phyloP scores from a whole-genome alignment of 1,139 yeast genomes.

The Debaryomyces coudertii region DNA sequence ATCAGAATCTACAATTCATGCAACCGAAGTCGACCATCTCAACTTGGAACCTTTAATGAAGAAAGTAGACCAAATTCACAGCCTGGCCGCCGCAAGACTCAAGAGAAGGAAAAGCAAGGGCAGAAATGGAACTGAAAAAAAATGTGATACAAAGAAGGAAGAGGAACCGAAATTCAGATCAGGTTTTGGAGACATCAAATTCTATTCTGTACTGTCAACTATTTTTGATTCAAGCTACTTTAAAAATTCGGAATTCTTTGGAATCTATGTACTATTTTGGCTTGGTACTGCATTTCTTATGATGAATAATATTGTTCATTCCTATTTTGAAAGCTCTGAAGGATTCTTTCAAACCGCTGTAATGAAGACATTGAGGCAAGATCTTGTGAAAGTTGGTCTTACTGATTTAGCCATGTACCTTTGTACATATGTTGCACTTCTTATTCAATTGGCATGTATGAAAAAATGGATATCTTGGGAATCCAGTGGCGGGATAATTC shows the following conservation, averaged over 20 bases:
- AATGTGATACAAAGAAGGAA: background rate
- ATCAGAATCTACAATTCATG: background rate
- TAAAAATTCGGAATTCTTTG: slow-evolving; percentile 54
- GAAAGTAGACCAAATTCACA: slow-evolving; percentile 3
- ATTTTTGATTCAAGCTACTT: slow-evolving; percentile 52
- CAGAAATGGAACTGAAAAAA: background rate
- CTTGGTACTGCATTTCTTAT: slow-evolving; percentile 58
- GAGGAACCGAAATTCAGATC: slow-evolving; percentile 24
- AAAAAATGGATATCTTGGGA: slow-evolving; percentile 56
- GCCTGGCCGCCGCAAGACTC: slow-evolving; percentile 3
- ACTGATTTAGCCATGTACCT: slow-evolving; percentile 75
- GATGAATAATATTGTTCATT: slow-evolving; percentile 51
- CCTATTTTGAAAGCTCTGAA: slow-evolving; percentile 30
- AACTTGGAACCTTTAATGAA: slow-evolving; percentile 1
- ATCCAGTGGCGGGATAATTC: slow-evolving; percentile 60
- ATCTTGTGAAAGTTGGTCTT: slow-evolving; percentile 62
- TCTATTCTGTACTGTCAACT: slow-evolving; percentile 43
- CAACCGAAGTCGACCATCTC: background rate
- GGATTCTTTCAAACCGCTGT: slow-evolving; percentile 51
- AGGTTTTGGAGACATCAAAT: slow-evolving; percentile 48
- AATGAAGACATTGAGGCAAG: slow-evolving; percentile 52
- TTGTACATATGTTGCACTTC: slow-evolving; percentile 56
- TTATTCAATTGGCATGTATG: slow-evolving; percentile 56
- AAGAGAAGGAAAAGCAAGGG: slow-evolving; percentile 4
- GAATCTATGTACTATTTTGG: slow-evolving; percentile 73